Percentiles rank a stretch among this genome's conserved stretches.
Conservation (phyloP, 805 yeast species). For the Candida maesae region DNA sequence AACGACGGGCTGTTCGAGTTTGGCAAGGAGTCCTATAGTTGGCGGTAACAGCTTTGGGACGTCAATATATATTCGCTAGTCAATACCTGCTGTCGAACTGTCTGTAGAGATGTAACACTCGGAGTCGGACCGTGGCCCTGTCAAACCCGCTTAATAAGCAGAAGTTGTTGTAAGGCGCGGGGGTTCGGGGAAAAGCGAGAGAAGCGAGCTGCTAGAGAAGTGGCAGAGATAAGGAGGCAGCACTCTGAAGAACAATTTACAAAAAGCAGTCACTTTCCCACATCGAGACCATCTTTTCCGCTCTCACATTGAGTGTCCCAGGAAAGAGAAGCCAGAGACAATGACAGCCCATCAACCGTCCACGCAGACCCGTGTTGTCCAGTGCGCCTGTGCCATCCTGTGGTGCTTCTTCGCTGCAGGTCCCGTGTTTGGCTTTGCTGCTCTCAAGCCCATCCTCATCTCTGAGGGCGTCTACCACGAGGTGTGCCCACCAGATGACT, state of each 20-base stretch:
- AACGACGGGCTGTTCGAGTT: background rate
- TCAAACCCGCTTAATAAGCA: no score
- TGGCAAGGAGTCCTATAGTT: background rate
- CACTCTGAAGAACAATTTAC: background rate
- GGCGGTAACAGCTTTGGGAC: background rate
- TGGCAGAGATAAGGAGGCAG: conserved; percentile 1
- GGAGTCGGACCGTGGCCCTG: no score
- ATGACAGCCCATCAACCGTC: conserved; percentile 3
- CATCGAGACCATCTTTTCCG: no score
- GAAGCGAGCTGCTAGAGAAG: background rate
- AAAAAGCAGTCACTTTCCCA: no score
- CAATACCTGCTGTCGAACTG: no score
- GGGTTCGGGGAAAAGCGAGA: conserved; percentile 9
- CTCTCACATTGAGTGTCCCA: no score
- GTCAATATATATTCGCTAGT: no score
- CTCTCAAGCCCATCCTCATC: conserved; percentile 78
- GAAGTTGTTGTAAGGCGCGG: no score
- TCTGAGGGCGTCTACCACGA: conserved; percentile 72
- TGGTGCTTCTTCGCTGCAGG: conserved; percentile 96
- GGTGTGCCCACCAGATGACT: conserved; percentile 40
- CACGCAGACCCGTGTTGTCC: conserved; percentile 9
- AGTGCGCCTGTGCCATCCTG: conserved; percentile 55
- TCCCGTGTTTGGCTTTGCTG: conserved; percentile 93
- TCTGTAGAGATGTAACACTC: no score
- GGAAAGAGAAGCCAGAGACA: no score